Evolutionary conservation across 768 basidiomycete genomes (phyloP), one percentile per base, ranked within the genome.

Genomic region (Lactarius psammicola): DNA sequence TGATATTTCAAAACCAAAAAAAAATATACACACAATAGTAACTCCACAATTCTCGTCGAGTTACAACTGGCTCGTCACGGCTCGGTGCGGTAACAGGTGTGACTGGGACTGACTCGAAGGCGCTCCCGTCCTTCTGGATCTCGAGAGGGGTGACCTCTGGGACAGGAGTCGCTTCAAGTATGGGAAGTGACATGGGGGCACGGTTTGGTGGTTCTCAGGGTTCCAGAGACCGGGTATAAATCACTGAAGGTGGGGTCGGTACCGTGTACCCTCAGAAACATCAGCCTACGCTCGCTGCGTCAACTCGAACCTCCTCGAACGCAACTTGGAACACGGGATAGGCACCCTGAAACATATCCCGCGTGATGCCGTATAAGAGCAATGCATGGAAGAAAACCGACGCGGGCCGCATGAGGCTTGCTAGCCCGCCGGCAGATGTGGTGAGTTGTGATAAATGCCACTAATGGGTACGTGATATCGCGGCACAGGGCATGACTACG

Each of bases 41-140:
- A 61, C 85, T 85, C 91, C 90, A 92, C 8, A 93, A 76, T 72
- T 93, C 91, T 71, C 75, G 82, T 58, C 85, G 80, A 20, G 87
- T 90, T 4, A 91, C 89, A 10, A 87, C 72, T 0, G 90, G 90
- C 63, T 89, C 90, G 51, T 86, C 76, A 67, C 38, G 31, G 26
- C 3, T 36, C 23, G 33, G 30, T 8, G 67, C 23, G 23, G 56
- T 23, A 23, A 70, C 17, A 86, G 60, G 38, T 26, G 30, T 34
- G 23, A 62, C 59, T 15, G 55, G 44, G 18, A 57, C 56, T 20
- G 7, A 26, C 33, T 55, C 51, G 2, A 18, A 59, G 28, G 17
- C 31, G 15, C 26, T 33, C 17, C 3, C 59, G n/a, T 31, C 59
- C 6, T 46, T 38, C 59, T 33, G 33, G 9, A 36, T 31, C 40